These are phyloP conservation scores for Sordaria brevicollis DNA, from an alignment of 495 filamentous ascomycete species.

Conservation along the genomic window DNA sequence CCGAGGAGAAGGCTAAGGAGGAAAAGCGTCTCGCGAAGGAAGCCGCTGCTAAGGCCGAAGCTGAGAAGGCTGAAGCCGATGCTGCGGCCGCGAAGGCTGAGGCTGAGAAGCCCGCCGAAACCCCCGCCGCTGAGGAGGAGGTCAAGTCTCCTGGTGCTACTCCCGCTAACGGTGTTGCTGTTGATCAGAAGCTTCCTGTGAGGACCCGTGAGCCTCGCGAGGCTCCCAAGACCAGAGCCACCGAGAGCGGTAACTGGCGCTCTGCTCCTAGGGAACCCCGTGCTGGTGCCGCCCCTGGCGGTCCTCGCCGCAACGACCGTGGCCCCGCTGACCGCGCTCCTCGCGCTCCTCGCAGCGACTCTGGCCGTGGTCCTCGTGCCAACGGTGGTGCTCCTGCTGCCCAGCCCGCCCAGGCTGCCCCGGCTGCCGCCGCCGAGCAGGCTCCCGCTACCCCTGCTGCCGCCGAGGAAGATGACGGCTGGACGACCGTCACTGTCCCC, in stretches of 20 bases:
- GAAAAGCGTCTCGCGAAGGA: conserved; percentile 62
- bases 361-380: conserved; percentile 31
- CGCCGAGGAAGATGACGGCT: conserved; percentile 54
- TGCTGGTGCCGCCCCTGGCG: conserved; percentile 24
- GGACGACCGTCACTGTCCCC: conserved; percentile 56
- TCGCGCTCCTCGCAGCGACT: conserved; percentile 32
- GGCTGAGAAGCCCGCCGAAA: conserved; percentile 20
- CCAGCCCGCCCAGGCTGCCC: conserved; percentile 21
- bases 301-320: conserved; percentile 28
- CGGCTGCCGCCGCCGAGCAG: conserved; percentile 11
- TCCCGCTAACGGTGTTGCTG: conserved; percentile 13
- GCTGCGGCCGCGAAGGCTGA: conserved; percentile 11
- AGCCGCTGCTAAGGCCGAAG: conserved; percentile 46
- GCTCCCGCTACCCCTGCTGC: conserved; percentile 20
- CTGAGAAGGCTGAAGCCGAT: conserved; percentile 29
- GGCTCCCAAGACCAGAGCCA: conserved; percentile 28
- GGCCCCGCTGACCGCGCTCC: conserved; percentile 32
- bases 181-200: conserved; percentile 24
- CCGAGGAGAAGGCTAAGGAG: conserved; percentile 74
- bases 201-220: conserved; percentile 14
- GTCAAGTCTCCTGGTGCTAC: conserved; percentile 10
- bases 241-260: conserved; percentile 44
- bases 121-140: conserved; percentile 12
- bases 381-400: conserved; percentile 29
- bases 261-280: conserved; percentile 30